A percentile compares a stretch with the other conserved stretches of the same genome.
These are phyloP conservation scores for Fusarium verrucosum DNA, from an alignment of 2,329 filamentous ascomycete species.

Conservation along the genomic window DNA sequence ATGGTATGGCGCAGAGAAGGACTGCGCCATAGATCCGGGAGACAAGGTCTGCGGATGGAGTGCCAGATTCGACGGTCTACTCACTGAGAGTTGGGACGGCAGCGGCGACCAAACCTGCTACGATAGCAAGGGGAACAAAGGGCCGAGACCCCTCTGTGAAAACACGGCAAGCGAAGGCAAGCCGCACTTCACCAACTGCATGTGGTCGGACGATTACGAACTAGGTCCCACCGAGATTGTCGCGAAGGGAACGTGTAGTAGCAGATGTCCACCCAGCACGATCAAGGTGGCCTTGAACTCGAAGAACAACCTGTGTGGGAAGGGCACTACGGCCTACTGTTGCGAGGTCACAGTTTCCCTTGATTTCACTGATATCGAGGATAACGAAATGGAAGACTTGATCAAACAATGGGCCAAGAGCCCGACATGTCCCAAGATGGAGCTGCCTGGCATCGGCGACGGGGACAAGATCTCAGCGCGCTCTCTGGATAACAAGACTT, in stretches of 20 bases:
- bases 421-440: not conserved
- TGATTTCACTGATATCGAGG: not conserved
- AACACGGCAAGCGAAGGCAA: not conserved
- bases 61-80: not conserved
- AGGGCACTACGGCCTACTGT: conserved; percentile 11
- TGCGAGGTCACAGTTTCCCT: not conserved
- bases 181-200: not conserved
- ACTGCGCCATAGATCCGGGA: not conserved
- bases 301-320: not conserved
- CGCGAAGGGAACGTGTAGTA: not conserved
- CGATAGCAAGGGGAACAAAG: not conserved
- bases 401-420: not conserved
- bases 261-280: not conserved
- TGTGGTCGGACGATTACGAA: not conserved
- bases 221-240: not conserved
- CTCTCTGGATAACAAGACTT: not conserved
- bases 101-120: not conserved
- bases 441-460: not conserved
- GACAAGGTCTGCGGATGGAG: not conserved
- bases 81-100: not conserved
- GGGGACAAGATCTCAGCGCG: not conserved
- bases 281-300: conserved; percentile 2
- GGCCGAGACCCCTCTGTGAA: not conserved
- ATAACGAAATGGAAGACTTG: not conserved
- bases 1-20: not conserved